A percentile compares a stretch with the other conserved stretches of the same genome.
These are phyloP conservation scores for Eucalyptus fibrosa DNA, from an alignment of 345 rosid genomes.

Conservation along the genomic window DNA sequence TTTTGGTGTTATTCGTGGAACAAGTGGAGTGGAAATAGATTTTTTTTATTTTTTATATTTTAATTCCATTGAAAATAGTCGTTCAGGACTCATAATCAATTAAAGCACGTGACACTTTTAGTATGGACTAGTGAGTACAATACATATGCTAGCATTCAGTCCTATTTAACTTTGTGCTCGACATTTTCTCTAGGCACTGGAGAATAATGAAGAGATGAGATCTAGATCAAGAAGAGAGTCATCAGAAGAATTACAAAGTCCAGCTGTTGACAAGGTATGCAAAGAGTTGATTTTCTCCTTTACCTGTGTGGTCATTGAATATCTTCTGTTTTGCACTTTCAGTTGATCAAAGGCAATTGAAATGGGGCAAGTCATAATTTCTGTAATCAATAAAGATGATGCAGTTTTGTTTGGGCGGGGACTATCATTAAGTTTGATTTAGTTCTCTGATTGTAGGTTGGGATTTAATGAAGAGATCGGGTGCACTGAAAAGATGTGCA, in stretches of 20 bases:
- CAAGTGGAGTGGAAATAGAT: not conserved
- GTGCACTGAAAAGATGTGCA: no score
- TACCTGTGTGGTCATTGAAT: not conserved
- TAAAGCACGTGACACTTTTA: not conserved
- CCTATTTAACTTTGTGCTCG: not conserved
- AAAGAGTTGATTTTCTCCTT: not conserved
- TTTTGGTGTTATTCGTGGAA: not conserved
- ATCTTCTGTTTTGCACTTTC: not conserved
- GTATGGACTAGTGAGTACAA: not conserved
- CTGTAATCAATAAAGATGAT: no score
- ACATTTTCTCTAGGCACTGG: constrained; percentile 40
- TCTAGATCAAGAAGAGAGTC: constrained; percentile 62
- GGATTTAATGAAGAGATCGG: no score
- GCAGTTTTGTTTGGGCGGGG: no score
- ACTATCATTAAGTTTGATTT: no score
- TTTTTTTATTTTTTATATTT: not conserved
- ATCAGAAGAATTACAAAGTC: constrained; percentile 42
- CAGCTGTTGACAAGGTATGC: constrained; percentile 61
- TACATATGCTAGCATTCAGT: not conserved
- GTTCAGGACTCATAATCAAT: not conserved
- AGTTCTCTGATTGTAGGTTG: no score
- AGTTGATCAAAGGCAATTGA: not conserved
- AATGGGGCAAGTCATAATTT: not conserved
- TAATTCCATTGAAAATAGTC: not conserved
- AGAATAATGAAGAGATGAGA: constrained; percentile 66